Evolutionary conservation across 306 rosid genomes (phyloP), one percentile per base, ranked within the genome.

Genomic region (Ammopiptanthus mongolicus): DNA sequence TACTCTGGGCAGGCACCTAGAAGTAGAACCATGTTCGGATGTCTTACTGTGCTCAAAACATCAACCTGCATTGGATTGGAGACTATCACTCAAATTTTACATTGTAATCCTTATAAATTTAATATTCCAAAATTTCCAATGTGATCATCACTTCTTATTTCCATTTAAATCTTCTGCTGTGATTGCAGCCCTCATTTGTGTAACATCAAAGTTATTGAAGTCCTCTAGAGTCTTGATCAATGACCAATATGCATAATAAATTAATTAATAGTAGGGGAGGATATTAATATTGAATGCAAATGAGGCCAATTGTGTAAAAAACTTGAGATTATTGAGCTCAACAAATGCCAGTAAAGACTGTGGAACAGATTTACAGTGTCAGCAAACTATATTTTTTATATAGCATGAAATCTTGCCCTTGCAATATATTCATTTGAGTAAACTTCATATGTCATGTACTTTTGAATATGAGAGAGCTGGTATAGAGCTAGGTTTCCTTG

Each of bases 1-100:
- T 58, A 86, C 73, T 92, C 98, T 9, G 96, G 94, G 80, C 98
- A 92, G 4, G 91, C 96, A 8, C 96, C 94, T 53, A 93, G 44
- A 42, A 93, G 89, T 70, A 78, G 65, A 78, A 93, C 96, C 87
- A 93, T 87, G 86, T 90, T 61, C 3, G 96, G 96, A 74, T 92
- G 98, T 25, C 86, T 86, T 53, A 92, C 84, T 55, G 60, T 33
- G 71, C 92, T 86, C 72, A 91, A 80, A 81, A 93, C 91, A 73
- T 80, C 91, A 77, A 90, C 87, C 97, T 93, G 81, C 84, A 86
- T 51, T 46, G 5, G 8, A 52, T 11, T 19, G 48, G 48, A 55
- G 42, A 58, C 8, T 63, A 14, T 17, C 50, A 42, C 19, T 53
- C 18, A 36, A 34, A 64, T 52, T 23, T 18, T 12, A 55, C 21